phyloP scores from a whole-genome alignment of 2,329 filamentous ascomycete genomes.

The Westerdykella sp. region DNA sequence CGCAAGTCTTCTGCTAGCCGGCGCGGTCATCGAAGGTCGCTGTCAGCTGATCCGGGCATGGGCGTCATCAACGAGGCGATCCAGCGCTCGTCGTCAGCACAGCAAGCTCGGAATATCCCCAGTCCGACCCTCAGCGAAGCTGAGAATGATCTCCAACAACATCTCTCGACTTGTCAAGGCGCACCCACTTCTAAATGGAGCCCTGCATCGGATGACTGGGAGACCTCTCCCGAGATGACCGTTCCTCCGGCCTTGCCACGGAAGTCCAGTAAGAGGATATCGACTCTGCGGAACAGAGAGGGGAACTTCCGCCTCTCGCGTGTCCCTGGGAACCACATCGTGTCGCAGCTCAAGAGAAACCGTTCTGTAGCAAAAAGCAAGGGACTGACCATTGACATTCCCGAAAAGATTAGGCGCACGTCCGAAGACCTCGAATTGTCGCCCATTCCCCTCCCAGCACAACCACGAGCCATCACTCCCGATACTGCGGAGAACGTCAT shows the following conservation, averaged over 20 bases:
- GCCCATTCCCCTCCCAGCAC: conserved; percentile 14
- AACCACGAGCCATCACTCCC: conserved; percentile 35
- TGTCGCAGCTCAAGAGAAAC: conserved; percentile 20
- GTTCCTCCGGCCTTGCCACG: conserved; percentile 34
- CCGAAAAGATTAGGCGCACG: conserved; percentile 11
- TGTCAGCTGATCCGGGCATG: conserved; percentile 12
- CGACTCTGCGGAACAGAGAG: conserved; percentile 5
- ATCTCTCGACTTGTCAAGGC: conserved; percentile 23
- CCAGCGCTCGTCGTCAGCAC: conserved; percentile 14
- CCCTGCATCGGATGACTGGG: background rate
- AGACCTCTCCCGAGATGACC: background rate
- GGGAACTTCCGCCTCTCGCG: conserved; percentile 16
- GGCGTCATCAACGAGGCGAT: conserved; percentile 22
- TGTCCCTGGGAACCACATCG: conserved; percentile 26
- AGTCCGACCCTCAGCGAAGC: conserved; percentile 46
- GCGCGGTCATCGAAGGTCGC: conserved; percentile 11
- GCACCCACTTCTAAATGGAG: conserved; percentile 11
- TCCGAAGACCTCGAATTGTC: conserved; percentile 18
- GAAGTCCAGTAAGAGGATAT: conserved; percentile 39
- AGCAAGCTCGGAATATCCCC: conserved; percentile 3
- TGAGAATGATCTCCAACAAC: conserved; percentile 34
- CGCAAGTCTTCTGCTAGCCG: conserved; percentile 17
- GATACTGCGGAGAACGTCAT: conserved; percentile 47
- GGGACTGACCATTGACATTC: conserved; percentile 21
- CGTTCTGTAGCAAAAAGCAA: conserved; percentile 13